Conservation (phyloP, 306 rosid genomes). For the Cicer pinnatifidum region DNA sequence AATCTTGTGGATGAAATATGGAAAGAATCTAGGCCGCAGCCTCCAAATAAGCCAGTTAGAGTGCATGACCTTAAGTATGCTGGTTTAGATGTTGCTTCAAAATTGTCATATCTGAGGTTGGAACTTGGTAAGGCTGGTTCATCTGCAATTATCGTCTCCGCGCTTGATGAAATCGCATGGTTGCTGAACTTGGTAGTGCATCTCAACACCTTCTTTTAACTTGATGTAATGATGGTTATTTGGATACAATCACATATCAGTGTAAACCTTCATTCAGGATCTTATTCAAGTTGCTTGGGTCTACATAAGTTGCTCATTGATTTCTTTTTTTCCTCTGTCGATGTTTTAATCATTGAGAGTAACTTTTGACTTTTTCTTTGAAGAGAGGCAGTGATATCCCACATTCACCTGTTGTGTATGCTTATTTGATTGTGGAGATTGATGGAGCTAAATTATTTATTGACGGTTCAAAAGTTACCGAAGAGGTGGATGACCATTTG, state of each 20-base stretch:
- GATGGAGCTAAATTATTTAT: constrained; percentile 79
- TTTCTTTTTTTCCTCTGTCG: constrained; percentile 31
- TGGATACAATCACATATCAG: constrained; percentile 22
- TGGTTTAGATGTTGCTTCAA: constrained; percentile 83
- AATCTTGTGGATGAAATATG: constrained; percentile 93
- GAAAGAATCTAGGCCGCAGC: constrained; percentile 76
- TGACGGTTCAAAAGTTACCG: constrained; percentile 69
- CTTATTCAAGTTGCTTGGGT: constrained; percentile 31
- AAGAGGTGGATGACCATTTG: constrained; percentile 85
- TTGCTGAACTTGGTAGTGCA: constrained; percentile 83
- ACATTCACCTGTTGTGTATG: constrained; percentile 93
- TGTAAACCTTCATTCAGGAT: constrained; percentile 33
- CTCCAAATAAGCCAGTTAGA: constrained; percentile 69
- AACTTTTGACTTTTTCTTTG: constrained; percentile 42
- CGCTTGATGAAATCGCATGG: constrained; percentile 99
- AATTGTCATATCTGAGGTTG: constrained; percentile 73
- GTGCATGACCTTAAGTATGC: constrained; percentile 82
- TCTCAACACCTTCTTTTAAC: constrained; percentile 28
- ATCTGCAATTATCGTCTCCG: constrained; percentile 80
- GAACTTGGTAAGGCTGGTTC: constrained; percentile 74
- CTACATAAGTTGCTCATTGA: constrained; percentile 31
- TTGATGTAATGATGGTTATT: constrained; percentile 37
- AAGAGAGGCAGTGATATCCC: constrained; percentile 98
- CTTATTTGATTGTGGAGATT: constrained; percentile 86
- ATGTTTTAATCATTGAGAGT: constrained; percentile 36